These are phyloP conservation scores for Lagenidium giganteum DNA, from an alignment of 352 stramenopile species.

Conservation along the genomic window DNA sequence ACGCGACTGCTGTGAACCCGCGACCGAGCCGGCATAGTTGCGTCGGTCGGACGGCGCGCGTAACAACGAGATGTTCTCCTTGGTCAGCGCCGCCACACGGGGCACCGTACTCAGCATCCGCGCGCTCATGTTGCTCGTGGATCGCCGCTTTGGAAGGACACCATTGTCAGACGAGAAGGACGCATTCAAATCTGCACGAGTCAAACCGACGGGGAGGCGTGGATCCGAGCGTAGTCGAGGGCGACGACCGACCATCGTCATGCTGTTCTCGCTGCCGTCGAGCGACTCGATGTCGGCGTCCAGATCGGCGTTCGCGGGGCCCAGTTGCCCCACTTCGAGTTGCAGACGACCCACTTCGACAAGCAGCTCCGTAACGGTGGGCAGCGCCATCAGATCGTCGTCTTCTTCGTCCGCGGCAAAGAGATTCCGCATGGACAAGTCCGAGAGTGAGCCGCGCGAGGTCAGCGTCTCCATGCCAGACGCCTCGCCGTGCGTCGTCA, in stretches of 20 bases:
- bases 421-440: neutral
- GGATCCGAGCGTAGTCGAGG: too few species aligned
- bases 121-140: slow-evolving; percentile 23
- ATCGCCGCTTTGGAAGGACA: slow-evolving; percentile 15
- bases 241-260: too few species aligned
- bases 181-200: slow-evolving; percentile 11
- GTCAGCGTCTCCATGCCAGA: too few species aligned
- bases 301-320: neutral
- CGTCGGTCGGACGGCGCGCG: slow-evolving; percentile 32
- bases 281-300: slow-evolving; percentile 19
- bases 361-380: slow-evolving; percentile 53
- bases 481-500: too few species aligned
- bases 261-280: slow-evolving; percentile 1
- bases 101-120: slow-evolving; percentile 23
- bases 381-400: slow-evolving; percentile 17
- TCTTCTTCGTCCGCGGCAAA: slow-evolving; percentile 10
- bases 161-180: slow-evolving; percentile 34
- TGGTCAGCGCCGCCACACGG: slow-evolving; percentile 64
- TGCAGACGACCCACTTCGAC: slow-evolving; percentile 43
- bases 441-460: too few species aligned
- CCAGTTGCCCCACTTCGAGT: slow-evolving; percentile 20
- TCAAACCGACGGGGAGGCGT: too few species aligned
- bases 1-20: slow-evolving; percentile 64
- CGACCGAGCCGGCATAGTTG: slow-evolving; percentile 51
- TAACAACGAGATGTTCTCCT: slow-evolving; percentile 76